Conservation (phyloP, 1,284 basidiomycete genomes). For the Moesziomyces globuligerus region DNA sequence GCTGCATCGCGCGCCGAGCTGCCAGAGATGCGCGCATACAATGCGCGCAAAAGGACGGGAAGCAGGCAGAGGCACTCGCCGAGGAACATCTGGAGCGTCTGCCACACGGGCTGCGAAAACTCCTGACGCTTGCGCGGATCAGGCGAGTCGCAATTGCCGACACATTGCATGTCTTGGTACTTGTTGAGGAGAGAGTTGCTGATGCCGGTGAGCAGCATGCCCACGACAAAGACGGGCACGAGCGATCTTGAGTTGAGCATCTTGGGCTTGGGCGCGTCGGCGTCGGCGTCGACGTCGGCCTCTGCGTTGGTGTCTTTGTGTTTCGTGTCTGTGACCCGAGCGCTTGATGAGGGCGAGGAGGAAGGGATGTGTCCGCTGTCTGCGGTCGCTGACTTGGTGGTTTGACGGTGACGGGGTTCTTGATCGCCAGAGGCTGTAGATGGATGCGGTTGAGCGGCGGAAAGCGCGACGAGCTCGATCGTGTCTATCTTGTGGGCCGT, state of each 20-base stretch:
- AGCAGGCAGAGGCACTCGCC: constrained; percentile 68
- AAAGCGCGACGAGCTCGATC: constrained; percentile 38
- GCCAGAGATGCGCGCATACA: constrained; percentile 29
- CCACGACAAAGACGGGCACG: constrained; percentile 69
- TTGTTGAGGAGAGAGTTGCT: constrained; percentile 65
- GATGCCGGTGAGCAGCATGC: constrained; percentile 71
- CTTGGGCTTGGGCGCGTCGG: constrained; percentile 11
- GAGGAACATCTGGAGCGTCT: constrained; percentile 68
- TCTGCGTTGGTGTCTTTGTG: neutral
- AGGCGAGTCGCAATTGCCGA: constrained; percentile 63
- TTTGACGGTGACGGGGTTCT: constrained; percentile 8
- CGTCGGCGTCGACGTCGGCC: neutral
- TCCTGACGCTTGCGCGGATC: constrained; percentile 47
- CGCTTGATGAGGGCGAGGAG: constrained; percentile 1
- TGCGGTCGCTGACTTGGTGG: neutral
- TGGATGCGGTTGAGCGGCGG: constrained; percentile 29
- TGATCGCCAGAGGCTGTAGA: constrained; percentile 19
- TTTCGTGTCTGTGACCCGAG: constrained; percentile 1
- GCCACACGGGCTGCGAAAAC: constrained; percentile 66
- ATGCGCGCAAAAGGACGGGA: constrained; percentile 33
- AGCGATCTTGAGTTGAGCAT: constrained; percentile 36
- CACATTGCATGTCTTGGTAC: constrained; percentile 69
- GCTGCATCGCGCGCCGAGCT: constrained; percentile 22
- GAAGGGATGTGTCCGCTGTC: too few species aligned
- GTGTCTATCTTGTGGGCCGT: constrained; percentile 5